Evolutionary conservation across 192 early-diverging fungal species (phyloP), one percentile per base, ranked within the genome.

Genomic region (Coemansia sp.): DNA sequence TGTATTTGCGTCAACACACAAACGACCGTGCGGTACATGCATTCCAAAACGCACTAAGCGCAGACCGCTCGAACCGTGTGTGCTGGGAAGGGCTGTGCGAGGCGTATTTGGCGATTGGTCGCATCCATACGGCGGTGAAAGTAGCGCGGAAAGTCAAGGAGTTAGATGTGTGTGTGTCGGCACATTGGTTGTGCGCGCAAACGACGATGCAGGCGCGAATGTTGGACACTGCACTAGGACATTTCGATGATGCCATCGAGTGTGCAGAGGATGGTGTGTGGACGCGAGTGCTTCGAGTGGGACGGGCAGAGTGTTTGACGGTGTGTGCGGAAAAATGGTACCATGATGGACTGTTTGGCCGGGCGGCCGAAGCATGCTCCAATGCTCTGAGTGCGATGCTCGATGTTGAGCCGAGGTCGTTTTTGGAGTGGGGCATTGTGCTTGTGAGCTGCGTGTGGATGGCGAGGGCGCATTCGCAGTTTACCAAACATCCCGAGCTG

Each of bases 21-120:
- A 78, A 80, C 68, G 64, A 78, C 5, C 82, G 83, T 1, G 88
- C 91, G 2, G 88, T 88, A 25, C 61, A 67, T 15, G 81, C 85
- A 4, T 94, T 98, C 64, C 95, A 95, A 76, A 89, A 82, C 28
- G 87, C 92, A 0, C 69, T 98, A 44, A 85, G 91, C n/a, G 80
- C 88, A 0, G 86, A 91, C 60, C 65, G 87, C 21, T 81, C 83
- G 3, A 84, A 91, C 61, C 54, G 81, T 52, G 31, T 87, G 82
- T 44, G 78, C 63, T 91, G 95, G 95, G 81, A 94, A 77, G 89
- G 89, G 12, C 77, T 93, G 36, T 88, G 87, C 42, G 89, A 93
- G 59, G 85, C 88, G 5, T 93, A 93, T 54, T 71, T 83, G 36
- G 83, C 80, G 6, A 87, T 86, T 48, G 91, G 91, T 2, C 83